phyloP scores from a whole-genome alignment of 2,329 filamentous ascomycete genomes.

The Alternaria ventricosa region DNA sequence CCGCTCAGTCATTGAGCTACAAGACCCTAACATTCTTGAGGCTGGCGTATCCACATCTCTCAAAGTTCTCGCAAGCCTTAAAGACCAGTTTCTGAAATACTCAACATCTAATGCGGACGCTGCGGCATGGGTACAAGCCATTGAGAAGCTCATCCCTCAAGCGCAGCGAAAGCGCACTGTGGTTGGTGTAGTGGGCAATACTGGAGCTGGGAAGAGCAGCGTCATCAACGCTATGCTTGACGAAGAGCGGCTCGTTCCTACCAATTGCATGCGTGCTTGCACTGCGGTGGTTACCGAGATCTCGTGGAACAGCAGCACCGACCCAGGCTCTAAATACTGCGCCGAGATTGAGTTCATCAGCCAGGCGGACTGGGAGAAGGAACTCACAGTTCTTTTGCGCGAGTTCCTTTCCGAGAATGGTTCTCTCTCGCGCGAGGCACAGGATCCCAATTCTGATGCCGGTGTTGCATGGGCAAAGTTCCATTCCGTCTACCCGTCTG shows the following conservation, averaged over 20 bases:
- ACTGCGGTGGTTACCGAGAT: slow-evolving; percentile 69
- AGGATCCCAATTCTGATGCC: slow-evolving; percentile 55
- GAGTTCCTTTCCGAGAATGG: slow-evolving; percentile 57
- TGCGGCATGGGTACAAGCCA: slow-evolving; percentile 50
- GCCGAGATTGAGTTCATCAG: slow-evolving; percentile 67
- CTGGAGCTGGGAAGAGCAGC: slow-evolving; percentile 67
- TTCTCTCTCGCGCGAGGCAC: slow-evolving; percentile 45
- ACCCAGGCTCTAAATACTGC: slow-evolving; percentile 53
- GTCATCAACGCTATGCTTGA: slow-evolving; percentile 69
- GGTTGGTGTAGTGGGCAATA: slow-evolving; percentile 67
- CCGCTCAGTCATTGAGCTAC: slow-evolving; percentile 41
- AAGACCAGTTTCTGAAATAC: slow-evolving; percentile 36
- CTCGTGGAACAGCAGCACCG: slow-evolving; percentile 58
- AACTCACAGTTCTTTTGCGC: slow-evolving; percentile 57
- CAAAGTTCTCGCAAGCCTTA: slow-evolving; percentile 45
- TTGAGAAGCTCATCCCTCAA: slow-evolving; percentile 52
- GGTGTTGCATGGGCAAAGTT: slow-evolving; percentile 60
- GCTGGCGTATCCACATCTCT: slow-evolving; percentile 49
- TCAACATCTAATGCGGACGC: slow-evolving; percentile 36
- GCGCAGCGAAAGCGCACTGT: slow-evolving; percentile 54
- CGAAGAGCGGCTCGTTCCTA: slow-evolving; percentile 63
- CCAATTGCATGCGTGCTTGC: slow-evolving; percentile 67
- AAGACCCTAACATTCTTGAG: slow-evolving; percentile 47
- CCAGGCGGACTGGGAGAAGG: slow-evolving; percentile 59
- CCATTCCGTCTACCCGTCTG: slow-evolving; percentile 55